Evolutionary conservation across 345 rosid genomes (phyloP).

Genomic region (Eucalyptus sp.): DNA sequence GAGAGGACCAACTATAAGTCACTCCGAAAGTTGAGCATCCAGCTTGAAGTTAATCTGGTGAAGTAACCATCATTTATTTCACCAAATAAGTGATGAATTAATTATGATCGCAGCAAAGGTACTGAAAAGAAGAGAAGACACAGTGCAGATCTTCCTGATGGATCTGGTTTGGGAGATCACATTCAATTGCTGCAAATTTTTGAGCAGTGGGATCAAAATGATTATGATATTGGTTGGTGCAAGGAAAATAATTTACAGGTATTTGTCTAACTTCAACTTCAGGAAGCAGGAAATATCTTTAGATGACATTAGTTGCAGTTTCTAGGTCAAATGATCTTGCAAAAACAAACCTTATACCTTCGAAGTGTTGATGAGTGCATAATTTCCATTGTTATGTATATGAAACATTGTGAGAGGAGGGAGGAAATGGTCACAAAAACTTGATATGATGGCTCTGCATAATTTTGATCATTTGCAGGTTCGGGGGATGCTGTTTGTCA

Average conservation of each 20-base stretch:
- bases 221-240: constrained; percentile 71
- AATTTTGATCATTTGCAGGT: constrained; percentile 30
- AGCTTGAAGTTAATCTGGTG: neutral
- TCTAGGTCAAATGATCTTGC: neutral
- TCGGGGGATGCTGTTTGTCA: constrained; percentile 89
- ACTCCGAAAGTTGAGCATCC: neutral
- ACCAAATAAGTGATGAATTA: neutral
- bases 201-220: constrained; percentile 63
- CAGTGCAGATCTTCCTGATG: constrained; percentile 70
- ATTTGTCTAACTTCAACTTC: neutral
- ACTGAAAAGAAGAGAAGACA: constrained; percentile 80
- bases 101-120: constrained; percentile 29
- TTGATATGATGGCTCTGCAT: neutral
- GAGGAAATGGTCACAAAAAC: neutral
- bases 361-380: neutral
- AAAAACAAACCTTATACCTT: neutral
- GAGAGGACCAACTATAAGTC: neutral
- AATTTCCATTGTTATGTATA: neutral
- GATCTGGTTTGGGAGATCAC: constrained; percentile 93
- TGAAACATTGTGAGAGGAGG: neutral
- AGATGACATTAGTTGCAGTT: neutral
- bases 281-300: neutral
- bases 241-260: constrained; percentile 77
- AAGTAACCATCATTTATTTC: neutral
- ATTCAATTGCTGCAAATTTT: constrained; percentile 83